A percentile compares a stretch with the other conserved stretches of the same genome.
Evolutionary conservation across 2,329 filamentous ascomycete species (phyloP).

Genomic region (Aspergillus pseudonomiae): DNA sequence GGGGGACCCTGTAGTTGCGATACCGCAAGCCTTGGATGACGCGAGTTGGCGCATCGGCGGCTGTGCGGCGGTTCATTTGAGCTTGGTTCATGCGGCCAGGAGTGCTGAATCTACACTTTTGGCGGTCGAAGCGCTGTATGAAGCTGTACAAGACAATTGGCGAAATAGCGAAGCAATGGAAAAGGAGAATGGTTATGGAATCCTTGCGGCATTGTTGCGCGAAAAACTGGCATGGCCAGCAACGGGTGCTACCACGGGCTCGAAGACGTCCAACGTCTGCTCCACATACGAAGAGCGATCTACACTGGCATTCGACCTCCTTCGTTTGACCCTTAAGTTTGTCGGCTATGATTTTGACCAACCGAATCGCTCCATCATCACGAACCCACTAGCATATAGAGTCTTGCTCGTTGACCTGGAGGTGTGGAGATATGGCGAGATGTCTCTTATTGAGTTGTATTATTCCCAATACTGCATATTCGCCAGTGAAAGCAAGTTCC

Average conservation of each 20-base stretch:
- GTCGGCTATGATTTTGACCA: slow-evolving; percentile 82
- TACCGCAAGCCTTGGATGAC: slow-evolving; percentile 86
- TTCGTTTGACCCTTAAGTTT: slow-evolving; percentile 79
- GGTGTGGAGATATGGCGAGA: slow-evolving; percentile 81
- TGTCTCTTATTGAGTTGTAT: slow-evolving; percentile 81
- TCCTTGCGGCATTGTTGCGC: slow-evolving; percentile 79
- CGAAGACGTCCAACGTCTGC: slow-evolving; percentile 42
- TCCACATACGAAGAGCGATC: slow-evolving; percentile 52
- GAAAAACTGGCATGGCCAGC: slow-evolving; percentile 66
- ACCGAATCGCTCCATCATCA: slow-evolving; percentile 86
- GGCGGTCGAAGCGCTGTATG: slow-evolving; percentile 80
- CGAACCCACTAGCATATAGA: slow-evolving; percentile 92
- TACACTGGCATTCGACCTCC: slow-evolving; percentile 60
- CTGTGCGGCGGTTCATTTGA: slow-evolving; percentile 81
- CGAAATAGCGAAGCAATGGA: slow-evolving; percentile 98
- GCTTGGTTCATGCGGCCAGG: slow-evolving; percentile 76
- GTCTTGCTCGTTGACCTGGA: slow-evolving; percentile 90
- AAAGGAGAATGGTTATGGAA: slow-evolving; percentile 88
- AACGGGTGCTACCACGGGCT: slow-evolving; percentile 41
- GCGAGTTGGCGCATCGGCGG: slow-evolving; percentile 92
- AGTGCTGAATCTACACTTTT: slow-evolving; percentile 72
- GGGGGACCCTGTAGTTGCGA: slow-evolving; percentile 78
- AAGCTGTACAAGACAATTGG: slow-evolving; percentile 88
- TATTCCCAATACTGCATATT: slow-evolving; percentile 91
- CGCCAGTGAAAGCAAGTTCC: slow-evolving; percentile 85